Percentiles rank a stretch among this genome's conserved stretches.
Conservation (phyloP, 2,329 filamentous ascomycete species). For the Phoma herbarum region DNA sequence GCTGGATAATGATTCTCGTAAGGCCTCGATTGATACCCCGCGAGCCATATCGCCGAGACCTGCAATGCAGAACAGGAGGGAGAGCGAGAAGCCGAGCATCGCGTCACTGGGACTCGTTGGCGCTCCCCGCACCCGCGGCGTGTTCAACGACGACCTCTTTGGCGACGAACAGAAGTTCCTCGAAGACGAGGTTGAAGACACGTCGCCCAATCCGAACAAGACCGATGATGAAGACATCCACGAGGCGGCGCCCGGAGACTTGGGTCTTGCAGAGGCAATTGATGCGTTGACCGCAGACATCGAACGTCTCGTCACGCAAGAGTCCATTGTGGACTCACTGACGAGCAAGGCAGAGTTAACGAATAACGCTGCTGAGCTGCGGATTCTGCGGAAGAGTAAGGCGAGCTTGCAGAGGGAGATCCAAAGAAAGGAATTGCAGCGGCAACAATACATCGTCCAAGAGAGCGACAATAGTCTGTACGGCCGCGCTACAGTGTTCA, state of each 20-base stretch:
- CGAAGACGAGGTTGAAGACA: constrained; percentile 84
- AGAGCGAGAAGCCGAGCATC: constrained; percentile 78
- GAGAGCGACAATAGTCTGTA: constrained; percentile 98
- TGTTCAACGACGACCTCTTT: constrained; percentile 94
- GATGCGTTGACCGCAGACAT: constrained; percentile 88
- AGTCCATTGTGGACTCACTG: constrained; percentile 88
- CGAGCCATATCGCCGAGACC: constrained; percentile 54
- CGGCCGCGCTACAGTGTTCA: constrained; percentile 86
- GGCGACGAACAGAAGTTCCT: constrained; percentile 87
- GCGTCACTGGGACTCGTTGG: constrained; percentile 91
- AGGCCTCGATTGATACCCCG: constrained; percentile 68
- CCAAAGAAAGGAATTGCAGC: constrained; percentile 90
- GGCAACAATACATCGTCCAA: constrained; percentile 96
- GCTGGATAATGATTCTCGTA: constrained; percentile 68
- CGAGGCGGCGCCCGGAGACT: constrained; percentile 91
- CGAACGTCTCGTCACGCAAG: constrained; percentile 85
- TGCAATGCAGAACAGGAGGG: constrained; percentile 49
- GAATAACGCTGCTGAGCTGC: constrained; percentile 92
- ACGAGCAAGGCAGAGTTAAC: constrained; percentile 95
- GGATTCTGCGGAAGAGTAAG: constrained; percentile 92
- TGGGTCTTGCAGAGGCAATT: constrained; percentile 93
- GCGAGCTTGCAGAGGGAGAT: constrained; percentile 93
- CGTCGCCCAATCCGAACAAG: constrained; percentile 63
- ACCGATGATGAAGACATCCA: constrained; percentile 84
- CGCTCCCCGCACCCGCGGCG: constrained; percentile 83